Conservation (phyloP, 345 rosid genomes). For the Boechera stricta region DNA sequence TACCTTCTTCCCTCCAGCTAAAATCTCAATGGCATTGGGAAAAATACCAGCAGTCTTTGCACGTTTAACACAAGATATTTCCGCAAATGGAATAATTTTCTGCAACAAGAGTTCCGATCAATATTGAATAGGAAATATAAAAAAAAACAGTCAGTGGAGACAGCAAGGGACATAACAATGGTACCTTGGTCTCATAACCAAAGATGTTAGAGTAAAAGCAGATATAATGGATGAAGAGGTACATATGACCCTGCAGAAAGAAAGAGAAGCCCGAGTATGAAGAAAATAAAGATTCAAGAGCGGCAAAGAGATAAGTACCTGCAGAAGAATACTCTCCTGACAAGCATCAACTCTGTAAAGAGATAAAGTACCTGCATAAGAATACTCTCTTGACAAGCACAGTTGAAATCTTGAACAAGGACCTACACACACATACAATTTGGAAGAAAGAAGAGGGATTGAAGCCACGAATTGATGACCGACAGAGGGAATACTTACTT, state of each 20-base stretch:
- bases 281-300: not conserved
- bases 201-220: slow-evolving; percentile 99
- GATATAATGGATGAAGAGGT: slow-evolving; percentile 73
- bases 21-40: slow-evolving; percentile 91
- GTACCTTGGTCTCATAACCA: slow-evolving; percentile 99
- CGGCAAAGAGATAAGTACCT: not conserved
- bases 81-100: slow-evolving; percentile 77
- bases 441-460: not conserved
- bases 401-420: slow-evolving; percentile 91
- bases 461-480: no score
- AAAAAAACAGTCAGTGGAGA: not conserved
- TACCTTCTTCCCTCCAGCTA: slow-evolving; percentile 89
- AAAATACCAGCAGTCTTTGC: slow-evolving; percentile 98
- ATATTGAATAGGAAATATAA: slow-evolving; percentile 11
- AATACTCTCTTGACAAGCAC: slow-evolving; percentile 95
- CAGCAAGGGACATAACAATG: not conserved
- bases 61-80: slow-evolving; percentile 75
- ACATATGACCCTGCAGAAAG: slow-evolving; percentile 90
- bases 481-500: slow-evolving; percentile 53
- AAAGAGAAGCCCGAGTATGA: slow-evolving; percentile 13
- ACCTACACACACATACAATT: slow-evolving; percentile 47
- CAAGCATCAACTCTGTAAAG: not conserved
- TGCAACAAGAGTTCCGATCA: slow-evolving; percentile 45
- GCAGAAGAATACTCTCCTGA: not conserved
- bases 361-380: slow-evolving; percentile 40